Evolutionary conservation across 768 basidiomycete genomes (phyloP), one percentile per base, ranked within the genome.

Genomic region (Butyriboletus loyo): DNA sequence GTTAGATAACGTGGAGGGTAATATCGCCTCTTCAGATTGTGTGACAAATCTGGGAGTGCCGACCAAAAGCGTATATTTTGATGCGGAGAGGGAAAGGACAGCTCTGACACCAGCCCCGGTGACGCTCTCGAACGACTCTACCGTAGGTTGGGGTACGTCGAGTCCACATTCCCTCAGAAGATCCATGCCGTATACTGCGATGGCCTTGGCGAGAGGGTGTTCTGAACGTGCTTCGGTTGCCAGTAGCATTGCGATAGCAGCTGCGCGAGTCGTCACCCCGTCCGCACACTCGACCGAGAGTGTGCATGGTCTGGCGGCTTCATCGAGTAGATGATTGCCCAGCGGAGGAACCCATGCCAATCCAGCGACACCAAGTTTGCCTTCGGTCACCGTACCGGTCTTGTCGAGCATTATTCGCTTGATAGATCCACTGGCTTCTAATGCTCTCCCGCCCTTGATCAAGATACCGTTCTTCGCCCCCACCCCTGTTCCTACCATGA

Each of bases 401-500:
- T 99, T 99, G 79, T 99, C 97, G 44, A 98, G 67, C 0, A 97
- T 83, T 56, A 98, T 84, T 14, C 84, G 78, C 66, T 85, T 84
- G 62, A 98, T 84, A 46, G 78, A 77, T 58, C 82, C 85, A 70
- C 92, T 93, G 4, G 92, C 93, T 66, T 99, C 97, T 25, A 99
- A 76, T 3, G 97, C 95, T 14, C 89, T 79, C 2, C 95, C 97
- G 21, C 97, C 95, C 68, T 99, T 99, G 82, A 99, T 98, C 41
- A 99, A 73, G 53, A 99, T 98, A 0, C 97, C 96, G 62, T 98
- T 96, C 74, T 89, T 82, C 9, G 97, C 97, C 2, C 97, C 97
- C 51, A 98, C 85, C 1, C 97, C 97, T 0, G 96, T 98, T 17
- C 97, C 97, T 30, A 98, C 97, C 97, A 98, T 98, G 72, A 98